Evolutionary conservation across 345 rosid genomes (phyloP).

Genomic region (Lumnitzera racemosa): DNA sequence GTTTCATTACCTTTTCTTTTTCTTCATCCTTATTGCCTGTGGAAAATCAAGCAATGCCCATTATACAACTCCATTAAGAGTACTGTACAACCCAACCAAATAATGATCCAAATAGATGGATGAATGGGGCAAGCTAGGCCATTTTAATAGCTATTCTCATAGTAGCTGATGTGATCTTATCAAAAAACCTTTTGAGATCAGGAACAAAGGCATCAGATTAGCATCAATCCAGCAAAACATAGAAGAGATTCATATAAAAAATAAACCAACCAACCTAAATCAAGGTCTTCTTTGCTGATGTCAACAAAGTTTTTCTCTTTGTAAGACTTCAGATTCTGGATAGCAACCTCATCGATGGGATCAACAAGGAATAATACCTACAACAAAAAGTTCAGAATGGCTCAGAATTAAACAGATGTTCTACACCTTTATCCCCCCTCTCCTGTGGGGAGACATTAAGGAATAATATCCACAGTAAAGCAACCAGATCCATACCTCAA

Average conservation of each 20-base stretch:
- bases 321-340: constrained; percentile 84
- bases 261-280: constrained; percentile 48
- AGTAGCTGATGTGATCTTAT: no score
- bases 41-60: constrained; percentile 13
- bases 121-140: no score
- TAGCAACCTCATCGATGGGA: constrained; percentile 90
- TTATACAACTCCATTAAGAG: constrained; percentile 1
- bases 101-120: no score
- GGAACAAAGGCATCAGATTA: no score
- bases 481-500: constrained; percentile 47
- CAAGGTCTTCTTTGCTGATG: constrained; percentile 97
- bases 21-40: constrained; percentile 90
- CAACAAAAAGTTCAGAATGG: neutral
- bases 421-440: no score
- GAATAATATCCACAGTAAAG: constrained; percentile 3
- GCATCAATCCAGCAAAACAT: neutral
- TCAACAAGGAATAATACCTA: constrained; percentile 85
- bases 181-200: no score
- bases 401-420: no score
- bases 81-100: neutral
- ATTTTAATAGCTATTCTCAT: no score
- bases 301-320: constrained; percentile 94
- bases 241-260: neutral
- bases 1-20: constrained; percentile 62
- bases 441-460: neutral